These are phyloP conservation scores for Diplodia scrobiculata DNA, from an alignment of 2,329 filamentous ascomycete genomes.

Conservation along the genomic window DNA sequence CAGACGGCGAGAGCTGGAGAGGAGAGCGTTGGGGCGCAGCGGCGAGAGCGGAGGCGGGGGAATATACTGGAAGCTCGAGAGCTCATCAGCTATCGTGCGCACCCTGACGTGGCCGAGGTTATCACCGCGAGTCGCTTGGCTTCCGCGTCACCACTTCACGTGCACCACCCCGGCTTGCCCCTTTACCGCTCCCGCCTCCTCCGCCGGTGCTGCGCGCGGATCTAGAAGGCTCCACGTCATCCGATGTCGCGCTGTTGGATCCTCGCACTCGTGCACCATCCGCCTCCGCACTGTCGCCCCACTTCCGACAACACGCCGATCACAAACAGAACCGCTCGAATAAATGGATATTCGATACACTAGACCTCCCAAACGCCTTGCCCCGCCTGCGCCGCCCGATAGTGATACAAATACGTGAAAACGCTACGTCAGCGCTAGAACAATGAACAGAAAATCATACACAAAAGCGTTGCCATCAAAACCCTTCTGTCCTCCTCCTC, in stretches of 20 bases:
- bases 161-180: not conserved
- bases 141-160: conserved; percentile 13
- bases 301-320: conserved; percentile 9
- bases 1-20: too few species aligned
- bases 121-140: not conserved
- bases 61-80: conserved; percentile 18
- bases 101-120: conserved; percentile 12
- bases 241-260: not conserved
- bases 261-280: not conserved
- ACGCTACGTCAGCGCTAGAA: too few species aligned
- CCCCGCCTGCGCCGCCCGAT: not conserved
- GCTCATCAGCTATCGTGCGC: conserved; percentile 10
- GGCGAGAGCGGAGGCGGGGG: conserved; percentile 16
- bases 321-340: not conserved
- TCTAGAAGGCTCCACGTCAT: conserved; percentile 9
- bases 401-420: not conserved
- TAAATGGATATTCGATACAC: conserved; percentile 10
- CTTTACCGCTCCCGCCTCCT: not conserved
- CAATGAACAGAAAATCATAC: not conserved
- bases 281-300: not conserved
- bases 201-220: not conserved
- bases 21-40: not conserved
- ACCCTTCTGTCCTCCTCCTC: conserved; percentile 42
- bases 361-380: not conserved
- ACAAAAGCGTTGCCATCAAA: conserved; percentile 30